phyloP scores from a whole-genome alignment of 2,329 filamentous ascomycete species.

The Curvularia hawaiiensis region DNA sequence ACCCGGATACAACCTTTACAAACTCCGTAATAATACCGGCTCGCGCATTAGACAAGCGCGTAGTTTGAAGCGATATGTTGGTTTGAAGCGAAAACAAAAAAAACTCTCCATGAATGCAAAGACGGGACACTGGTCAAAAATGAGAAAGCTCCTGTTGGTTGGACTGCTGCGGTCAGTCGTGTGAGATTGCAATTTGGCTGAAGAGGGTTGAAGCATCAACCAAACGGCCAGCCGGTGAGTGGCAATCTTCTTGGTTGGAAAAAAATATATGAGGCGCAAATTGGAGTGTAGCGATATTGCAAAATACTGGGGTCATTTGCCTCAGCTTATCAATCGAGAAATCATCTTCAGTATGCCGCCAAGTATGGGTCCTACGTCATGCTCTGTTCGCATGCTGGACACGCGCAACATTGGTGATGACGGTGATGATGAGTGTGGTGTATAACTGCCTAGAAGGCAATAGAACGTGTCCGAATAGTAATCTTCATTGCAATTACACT shows the following conservation, averaged over 20 bases:
- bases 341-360: background rate
- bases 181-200: background rate
- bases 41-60: background rate
- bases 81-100: background rate
- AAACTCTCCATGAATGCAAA: background rate
- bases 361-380: slow-evolving; percentile 4
- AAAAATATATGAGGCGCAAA: slow-evolving; percentile 6
- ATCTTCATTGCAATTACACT: background rate
- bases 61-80: background rate
- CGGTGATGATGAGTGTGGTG: background rate
- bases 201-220: slow-evolving; percentile 1
- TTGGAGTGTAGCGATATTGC: slow-evolving; percentile 16
- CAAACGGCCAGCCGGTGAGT: background rate
- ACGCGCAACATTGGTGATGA: background rate
- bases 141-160: background rate
- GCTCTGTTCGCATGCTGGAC: background rate
- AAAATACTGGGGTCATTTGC: background rate
- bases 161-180: background rate
- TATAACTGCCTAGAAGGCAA: background rate
- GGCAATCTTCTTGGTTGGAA: background rate
- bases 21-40: background rate
- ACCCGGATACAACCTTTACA: background rate
- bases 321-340: slow-evolving; percentile 3
- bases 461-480: background rate
- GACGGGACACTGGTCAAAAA: background rate